Evolutionary conservation across 768 basidiomycete genomes (phyloP), one percentile per base, ranked within the genome.

Genomic region (Trichaptum fuscoviolaceum): DNA sequence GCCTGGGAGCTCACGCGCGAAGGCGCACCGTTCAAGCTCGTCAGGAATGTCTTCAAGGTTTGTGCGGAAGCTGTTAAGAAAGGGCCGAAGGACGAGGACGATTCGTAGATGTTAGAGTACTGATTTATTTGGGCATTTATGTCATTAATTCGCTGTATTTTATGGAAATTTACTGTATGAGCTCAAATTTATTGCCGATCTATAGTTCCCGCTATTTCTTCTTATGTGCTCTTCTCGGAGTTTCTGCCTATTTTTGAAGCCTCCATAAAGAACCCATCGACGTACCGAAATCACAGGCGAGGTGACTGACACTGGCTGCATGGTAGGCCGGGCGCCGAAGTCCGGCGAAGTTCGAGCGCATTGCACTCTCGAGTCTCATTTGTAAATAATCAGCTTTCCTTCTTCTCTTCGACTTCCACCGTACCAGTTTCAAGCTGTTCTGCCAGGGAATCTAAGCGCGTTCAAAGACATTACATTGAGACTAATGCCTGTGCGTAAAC

Each of bases 1-100:
- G 75, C 87, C 18, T 86, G 85, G 83, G 85, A 88, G 72, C 91
- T 88, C 72, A 84, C 88, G 20, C 80, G 78, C 76, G 84, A 85
- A 0, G 79, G 80, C 15, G 87, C 91, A 64, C 91, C 91, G 0
- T 85, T 75, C 59, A 69, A 73, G 61, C 76, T 83, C 8, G 80
- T 77, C 15, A 73, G 74, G n/a, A 79, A 75, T n/a, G 77, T 77
- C 6, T 75, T 75, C 68, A 72, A 74, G 66, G 42, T 52, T 18
- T 61, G 59, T 20, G 59, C 59, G 59, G 59, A 61, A 20, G 59
- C 25, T 18, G 59, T 61, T 3, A 34, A 34, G 30, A 25, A 34
- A 20, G 59, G 59, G 12, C 30, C 30, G 59, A 34, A 34, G 59
- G 59, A 61, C 24, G 59, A 34, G 59, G 59, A 58, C 20, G 57